Evolutionary conservation across 2,329 filamentous ascomycete genomes (phyloP), one percentile per base, ranked within the genome.

Genomic region (Trichoderma asperellum): DNA sequence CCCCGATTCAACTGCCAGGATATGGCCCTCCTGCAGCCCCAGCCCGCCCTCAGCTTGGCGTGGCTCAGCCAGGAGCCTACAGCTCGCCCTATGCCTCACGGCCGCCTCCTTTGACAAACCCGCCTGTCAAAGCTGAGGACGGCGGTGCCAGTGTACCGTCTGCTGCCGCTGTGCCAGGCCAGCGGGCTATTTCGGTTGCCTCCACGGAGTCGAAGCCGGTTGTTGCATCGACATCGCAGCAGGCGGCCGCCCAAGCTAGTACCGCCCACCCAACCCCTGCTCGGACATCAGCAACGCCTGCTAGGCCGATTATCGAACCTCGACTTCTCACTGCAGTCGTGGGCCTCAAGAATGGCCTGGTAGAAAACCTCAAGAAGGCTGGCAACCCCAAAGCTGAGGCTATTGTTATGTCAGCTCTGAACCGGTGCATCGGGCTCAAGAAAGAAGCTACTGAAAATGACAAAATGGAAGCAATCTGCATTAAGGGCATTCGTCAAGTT

Each of bases 321-420:
- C 79, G 79, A 40, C 75, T 86, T 1, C 75, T 83, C 27, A 73
- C 76, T 7, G 81, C 82, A 16, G 79, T 87, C 21, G 78, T 81
- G 40, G 79, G 79, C 21, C 81, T 87, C 74, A 84, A 84, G 73
- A 81, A 81, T 12, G 82, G 83, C 11, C 77, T 86, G 18, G 79
- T 83, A 12, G 79, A 81, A 63, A 83, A 84, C 68, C 78, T 86
- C 53, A 79, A 79, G 61, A 82, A 81, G 71, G 80, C 81, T 1
- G 78, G 79, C 16, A 79, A 79, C 14, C 80, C 81, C 32, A 79
- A 81, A 68, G 79, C 83, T 18, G 81, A 85, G 68, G 82, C 81
- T 29, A 81, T 86, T 29, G 83, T 85, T 70, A 84, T 86, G 80
- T 85, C 84, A 7, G 85, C 85, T 14, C 77, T 87, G 71, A 86